Conservation (phyloP, 2,329 filamentous ascomycete genomes). For the Arthrinium puccinioides region DNA sequence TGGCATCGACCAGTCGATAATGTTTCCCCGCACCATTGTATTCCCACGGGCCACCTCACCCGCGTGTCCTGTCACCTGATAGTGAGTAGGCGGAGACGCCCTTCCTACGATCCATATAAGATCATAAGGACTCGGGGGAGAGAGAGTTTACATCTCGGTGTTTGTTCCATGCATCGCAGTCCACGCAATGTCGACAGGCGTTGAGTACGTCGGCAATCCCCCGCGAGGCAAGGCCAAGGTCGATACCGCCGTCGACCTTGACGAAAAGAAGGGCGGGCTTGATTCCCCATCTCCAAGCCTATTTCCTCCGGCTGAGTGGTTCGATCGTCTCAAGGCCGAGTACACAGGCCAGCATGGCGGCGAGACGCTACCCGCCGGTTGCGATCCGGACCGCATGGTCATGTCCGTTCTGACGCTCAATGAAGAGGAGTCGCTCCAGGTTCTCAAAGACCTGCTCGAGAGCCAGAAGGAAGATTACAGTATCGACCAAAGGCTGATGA, state of each 20-base stretch:
- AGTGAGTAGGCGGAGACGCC: no score
- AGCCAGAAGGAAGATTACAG: constrained; percentile 19
- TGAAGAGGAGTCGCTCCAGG: constrained; percentile 11
- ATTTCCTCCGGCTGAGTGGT: constrained; percentile 13
- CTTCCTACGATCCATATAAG: no score
- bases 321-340: constrained; percentile 16
- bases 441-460: constrained; percentile 10
- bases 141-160: no score
- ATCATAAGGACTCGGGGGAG: no score
- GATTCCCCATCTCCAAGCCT: neutral
- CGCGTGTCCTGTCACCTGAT: no score
- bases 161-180: no score
- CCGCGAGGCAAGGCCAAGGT: neutral
- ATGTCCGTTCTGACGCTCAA: constrained; percentile 16
- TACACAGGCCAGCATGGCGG: constrained; percentile 18
- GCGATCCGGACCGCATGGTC: constrained; percentile 16
- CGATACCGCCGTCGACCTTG: neutral
- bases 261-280: neutral
- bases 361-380: constrained; percentile 18
- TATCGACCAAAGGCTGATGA: constrained; percentile 15
- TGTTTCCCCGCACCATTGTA: no score
- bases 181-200: neutral
- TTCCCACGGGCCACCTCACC: no score
- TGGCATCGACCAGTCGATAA: no score
- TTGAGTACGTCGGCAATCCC: neutral